A percentile compares a stretch with the other conserved stretches of the same genome.
Conservation (phyloP, 306 rosid species). For the Vigna trinervia region DNA sequence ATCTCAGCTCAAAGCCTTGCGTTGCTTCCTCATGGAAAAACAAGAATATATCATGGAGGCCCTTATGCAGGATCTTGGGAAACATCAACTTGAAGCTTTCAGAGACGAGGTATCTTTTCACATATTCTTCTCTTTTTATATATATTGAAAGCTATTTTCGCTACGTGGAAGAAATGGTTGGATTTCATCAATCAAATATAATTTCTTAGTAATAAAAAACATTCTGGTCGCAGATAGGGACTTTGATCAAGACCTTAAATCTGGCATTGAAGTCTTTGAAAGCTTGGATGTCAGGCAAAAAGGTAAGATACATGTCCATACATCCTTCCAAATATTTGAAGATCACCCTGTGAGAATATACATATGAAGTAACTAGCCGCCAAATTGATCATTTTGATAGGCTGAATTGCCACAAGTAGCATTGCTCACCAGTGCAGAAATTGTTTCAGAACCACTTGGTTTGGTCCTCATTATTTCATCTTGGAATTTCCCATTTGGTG, state of each 20-base stretch:
- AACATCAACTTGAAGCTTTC: conserved; percentile 70
- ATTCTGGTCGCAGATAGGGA: conserved; percentile 56
- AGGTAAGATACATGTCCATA: conserved; percentile 48
- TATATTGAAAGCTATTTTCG: too few relatives aligned
- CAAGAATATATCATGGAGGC: conserved; percentile 57
- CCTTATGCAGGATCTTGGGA: conserved; percentile 72
- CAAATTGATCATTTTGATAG: conserved; percentile 46
- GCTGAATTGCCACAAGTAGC: conserved; percentile 72
- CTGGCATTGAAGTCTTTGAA: conserved; percentile 56
- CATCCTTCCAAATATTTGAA: conserved; percentile 7
- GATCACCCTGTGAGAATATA: neutral
- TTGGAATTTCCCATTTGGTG: conserved; percentile 89
- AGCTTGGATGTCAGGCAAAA: conserved; percentile 70
- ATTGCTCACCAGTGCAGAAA: conserved; percentile 65
- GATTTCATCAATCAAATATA: too few relatives aligned
- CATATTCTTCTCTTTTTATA: neutral
- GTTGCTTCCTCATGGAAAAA: conserved; percentile 52
- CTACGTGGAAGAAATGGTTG: too few relatives aligned
- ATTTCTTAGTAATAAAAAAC: neutral
- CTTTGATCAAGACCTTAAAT: conserved; percentile 64
- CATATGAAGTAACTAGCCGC: neutral
- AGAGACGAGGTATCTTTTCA: conserved; percentile 74
- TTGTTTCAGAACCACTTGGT: conserved; percentile 76
- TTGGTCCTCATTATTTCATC: conserved; percentile 76
- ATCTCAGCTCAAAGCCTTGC: conserved; percentile 66